Base-by-base conservation (phyloP, 1,139 yeast species). In the Yamadazyma mexicana region DNA sequence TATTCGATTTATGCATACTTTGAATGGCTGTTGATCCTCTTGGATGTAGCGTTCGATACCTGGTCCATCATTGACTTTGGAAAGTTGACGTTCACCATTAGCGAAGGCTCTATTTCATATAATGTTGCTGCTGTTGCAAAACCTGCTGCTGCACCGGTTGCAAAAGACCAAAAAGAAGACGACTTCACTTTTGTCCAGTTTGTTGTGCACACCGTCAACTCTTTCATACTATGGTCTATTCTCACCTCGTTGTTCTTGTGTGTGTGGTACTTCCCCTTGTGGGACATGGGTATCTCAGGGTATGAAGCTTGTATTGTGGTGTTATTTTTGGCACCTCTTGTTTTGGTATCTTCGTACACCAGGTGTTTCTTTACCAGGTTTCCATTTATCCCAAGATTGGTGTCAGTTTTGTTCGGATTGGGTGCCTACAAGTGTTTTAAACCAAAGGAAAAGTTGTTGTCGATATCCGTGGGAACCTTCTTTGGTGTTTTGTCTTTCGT, bases 261-360 rank as follows among this genome's bases (percentile, higher is more conserved):
- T 55, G 83, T 92, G 37, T 92, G 98, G 98, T 88, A 87, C 66
- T 92, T 92, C 72, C 98, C 98, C 14, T 72, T 92, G 46, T 92
- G 98, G 98, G 79, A 85, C 58, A 89, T 92, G 98, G 98, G 98
- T 7, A 83, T 92, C 42, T 85, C 96, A 2, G 98, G 98, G 3
- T 89, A 86, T 58, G 98, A 92, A 61, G 85, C 86, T 0, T 76
- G 81, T 2, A 70, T 88, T 35, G 46, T 61, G 10, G 58, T 81
- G 3, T 66, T 81, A 18, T 69, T 84, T 32, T 46, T 79, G 24
- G 75, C 83, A 1, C 85, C 91, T 4, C 45, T 83, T 12, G 34
- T 88, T 2, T 65, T 88, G 31, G 58, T 63, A 3, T 51, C 85
- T 12, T 79, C 87, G 3, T 69, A 72, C n/a, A 34, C 86, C 11